A percentile compares a stretch with the other conserved stretches of the same genome.
Evolutionary conservation across 352 stramenopile genomes (phyloP).

Genomic region (Phytophthora colocasiae): DNA sequence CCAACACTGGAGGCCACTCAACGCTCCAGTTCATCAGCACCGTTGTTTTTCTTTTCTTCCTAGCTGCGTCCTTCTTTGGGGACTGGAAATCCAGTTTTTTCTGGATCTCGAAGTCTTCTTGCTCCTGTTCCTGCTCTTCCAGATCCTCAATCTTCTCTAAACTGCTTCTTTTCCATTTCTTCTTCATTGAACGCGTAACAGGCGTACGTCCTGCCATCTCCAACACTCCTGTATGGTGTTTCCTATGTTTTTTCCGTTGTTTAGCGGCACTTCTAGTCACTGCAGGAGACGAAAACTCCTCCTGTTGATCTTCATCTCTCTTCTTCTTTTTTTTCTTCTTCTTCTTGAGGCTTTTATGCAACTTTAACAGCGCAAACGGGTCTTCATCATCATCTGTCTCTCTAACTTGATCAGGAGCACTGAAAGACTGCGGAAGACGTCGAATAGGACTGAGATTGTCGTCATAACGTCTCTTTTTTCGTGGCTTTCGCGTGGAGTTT

Average conservation of each 20-base stretch:
- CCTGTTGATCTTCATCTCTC: background rate
- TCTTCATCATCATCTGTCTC: conserved; percentile 30
- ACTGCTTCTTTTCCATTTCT: conserved; percentile 32
- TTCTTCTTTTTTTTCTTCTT: conserved; percentile 21
- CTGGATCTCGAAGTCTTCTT: conserved; percentile 44
- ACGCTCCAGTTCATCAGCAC: conserved; percentile 40
- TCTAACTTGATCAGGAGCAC: conserved; percentile 8
- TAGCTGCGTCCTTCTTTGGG: conserved; percentile 16
- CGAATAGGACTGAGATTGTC: conserved; percentile 6
- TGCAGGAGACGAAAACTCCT: conserved; percentile 6
- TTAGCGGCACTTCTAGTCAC: conserved; percentile 25
- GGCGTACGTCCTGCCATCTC: conserved; percentile 28
- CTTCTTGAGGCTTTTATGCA: conserved; percentile 22
- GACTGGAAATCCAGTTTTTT: conserved; percentile 45
- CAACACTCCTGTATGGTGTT: conserved; percentile 19
- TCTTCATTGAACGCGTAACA: conserved; percentile 36
- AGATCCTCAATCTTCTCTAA: conserved; percentile 28
- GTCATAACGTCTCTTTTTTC: conserved; percentile 23
- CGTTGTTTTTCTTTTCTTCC: conserved; percentile 22
- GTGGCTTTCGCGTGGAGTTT: conserved; percentile 33
- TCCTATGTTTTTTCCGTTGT: conserved; percentile 7
- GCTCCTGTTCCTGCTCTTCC: conserved; percentile 6
- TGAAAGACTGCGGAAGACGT: conserved; percentile 1
- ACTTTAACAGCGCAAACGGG: conserved; percentile 27
- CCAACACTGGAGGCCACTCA: conserved; percentile 34